Conservation (phyloP, 148 eudicot species). For the Gaultheria prostrata region DNA sequence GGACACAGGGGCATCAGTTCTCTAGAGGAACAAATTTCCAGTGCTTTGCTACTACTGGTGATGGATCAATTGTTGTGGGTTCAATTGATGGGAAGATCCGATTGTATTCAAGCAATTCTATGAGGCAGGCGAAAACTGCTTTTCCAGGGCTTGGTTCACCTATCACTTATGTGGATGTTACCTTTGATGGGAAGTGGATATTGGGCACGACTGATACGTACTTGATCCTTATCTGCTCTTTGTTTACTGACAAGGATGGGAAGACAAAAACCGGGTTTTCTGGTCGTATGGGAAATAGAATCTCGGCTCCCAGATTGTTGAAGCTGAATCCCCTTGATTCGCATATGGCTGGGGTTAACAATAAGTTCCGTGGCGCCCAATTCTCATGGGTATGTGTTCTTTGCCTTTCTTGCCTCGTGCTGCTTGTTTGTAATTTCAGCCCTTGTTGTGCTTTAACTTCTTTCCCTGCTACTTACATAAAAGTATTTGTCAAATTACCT, state of each 20-base stretch:
- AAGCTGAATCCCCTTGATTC: conserved; percentile 53
- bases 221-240: conserved; percentile 61
- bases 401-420: neutral
- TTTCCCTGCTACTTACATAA: neutral
- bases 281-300: conserved; percentile 74
- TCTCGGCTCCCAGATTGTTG: conserved; percentile 40
- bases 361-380: conserved; percentile 48
- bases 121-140: conserved; percentile 83
- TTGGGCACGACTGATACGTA: conserved; percentile 72
- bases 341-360: conserved; percentile 44
- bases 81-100: conserved; percentile 83
- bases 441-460: neutral
- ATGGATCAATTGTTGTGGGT: conserved; percentile 82
- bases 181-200: conserved; percentile 81
- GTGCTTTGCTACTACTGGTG: conserved; percentile 78
- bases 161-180: conserved; percentile 78
- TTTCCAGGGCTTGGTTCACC: conserved; percentile 79
- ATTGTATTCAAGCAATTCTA: conserved; percentile 60
- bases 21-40: conserved; percentile 76
- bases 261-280: conserved; percentile 64
- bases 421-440: neutral
- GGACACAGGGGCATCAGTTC: conserved; percentile 81
- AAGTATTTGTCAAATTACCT: neutral
- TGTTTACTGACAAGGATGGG: conserved; percentile 74
- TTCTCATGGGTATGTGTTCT: conserved; percentile 48